Conservation (phyloP, 2,329 filamentous ascomycete genomes). For the Ilyonectria mors-panacis region DNA sequence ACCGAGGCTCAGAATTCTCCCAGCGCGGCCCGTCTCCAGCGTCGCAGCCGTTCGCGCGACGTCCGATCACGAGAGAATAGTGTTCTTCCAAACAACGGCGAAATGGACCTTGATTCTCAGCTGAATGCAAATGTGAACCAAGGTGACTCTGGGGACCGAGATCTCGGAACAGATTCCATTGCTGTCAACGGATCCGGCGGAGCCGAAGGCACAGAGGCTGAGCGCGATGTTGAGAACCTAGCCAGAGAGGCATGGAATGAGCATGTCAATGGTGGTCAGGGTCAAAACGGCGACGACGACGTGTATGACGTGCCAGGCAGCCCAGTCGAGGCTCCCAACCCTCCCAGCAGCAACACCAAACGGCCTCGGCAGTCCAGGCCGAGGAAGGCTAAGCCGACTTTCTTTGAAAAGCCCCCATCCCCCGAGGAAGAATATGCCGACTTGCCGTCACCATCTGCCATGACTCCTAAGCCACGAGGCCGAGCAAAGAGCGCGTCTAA, state of each 20-base stretch:
- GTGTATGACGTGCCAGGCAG: constrained; percentile 47
- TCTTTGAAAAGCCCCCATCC: constrained; percentile 54
- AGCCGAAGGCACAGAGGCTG: constrained; percentile 15
- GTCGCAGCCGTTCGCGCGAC: constrained; percentile 34
- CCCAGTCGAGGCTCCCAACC: constrained; percentile 37
- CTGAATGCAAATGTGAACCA: constrained; percentile 27
- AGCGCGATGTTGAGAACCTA: constrained; percentile 49
- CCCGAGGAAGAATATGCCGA: constrained; percentile 41
- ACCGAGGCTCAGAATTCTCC: constrained; percentile 47
- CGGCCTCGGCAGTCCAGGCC: constrained; percentile 54
- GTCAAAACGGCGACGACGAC: constrained; percentile 41
- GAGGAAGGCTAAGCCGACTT: constrained; percentile 66
- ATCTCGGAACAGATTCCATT: constrained; percentile 29
- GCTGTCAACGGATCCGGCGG: constrained; percentile 25
- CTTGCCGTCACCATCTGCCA: constrained; percentile 53
- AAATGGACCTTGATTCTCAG: constrained; percentile 45
- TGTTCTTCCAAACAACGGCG: constrained; percentile 35
- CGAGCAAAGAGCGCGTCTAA: constrained; percentile 50
- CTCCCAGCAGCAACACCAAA: constrained; percentile 44
- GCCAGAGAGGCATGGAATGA: constrained; percentile 55
- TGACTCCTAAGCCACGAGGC: constrained; percentile 49
- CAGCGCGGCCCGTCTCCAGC: constrained; percentile 45
- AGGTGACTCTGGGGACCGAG: constrained; percentile 21
- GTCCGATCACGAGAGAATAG: constrained; percentile 49
- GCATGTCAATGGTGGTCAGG: constrained; percentile 51